Conservation (phyloP, 768 basidiomycete species). For the Suillus spraguei region DNA sequence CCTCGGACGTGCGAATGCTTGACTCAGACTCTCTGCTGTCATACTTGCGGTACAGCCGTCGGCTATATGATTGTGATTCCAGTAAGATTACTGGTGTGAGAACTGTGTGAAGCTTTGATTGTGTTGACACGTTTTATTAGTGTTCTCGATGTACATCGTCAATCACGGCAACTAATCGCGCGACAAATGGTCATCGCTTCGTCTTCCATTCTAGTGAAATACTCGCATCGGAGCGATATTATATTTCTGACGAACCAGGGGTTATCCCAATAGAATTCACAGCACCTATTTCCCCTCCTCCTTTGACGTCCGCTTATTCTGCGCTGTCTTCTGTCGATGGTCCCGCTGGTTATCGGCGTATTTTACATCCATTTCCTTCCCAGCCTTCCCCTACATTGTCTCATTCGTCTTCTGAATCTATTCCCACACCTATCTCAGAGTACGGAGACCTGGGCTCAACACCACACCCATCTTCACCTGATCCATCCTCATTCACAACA, state of each 20-base stretch:
- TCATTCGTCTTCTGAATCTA: constrained; percentile 23
- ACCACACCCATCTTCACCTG: constrained; percentile 29
- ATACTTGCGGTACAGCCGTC: constrained; percentile 71
- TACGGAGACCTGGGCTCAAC: constrained; percentile 24
- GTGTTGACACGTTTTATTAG: constrained; percentile 29
- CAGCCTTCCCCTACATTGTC: constrained; percentile 28
- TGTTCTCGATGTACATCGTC: constrained; percentile 77
- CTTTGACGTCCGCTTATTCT: constrained; percentile 34
- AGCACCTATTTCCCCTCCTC: constrained; percentile 34
- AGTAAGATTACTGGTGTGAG: constrained; percentile 29
- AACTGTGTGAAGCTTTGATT: constrained; percentile 15
- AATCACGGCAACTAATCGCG: constrained; percentile 63
- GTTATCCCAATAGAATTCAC: constrained; percentile 49
- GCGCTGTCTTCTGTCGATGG: constrained; percentile 22
- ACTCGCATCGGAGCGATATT: constrained; percentile 60
- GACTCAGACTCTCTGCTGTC: constrained; percentile 80
- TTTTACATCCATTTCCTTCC: constrained; percentile 13
- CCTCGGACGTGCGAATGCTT: constrained; percentile 81
- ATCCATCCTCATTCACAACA: constrained; percentile 19
- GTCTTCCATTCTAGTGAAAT: constrained; percentile 83
- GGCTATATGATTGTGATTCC: constrained; percentile 85
- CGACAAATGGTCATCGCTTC: constrained; percentile 84
- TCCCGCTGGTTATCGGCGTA: constrained; percentile 31
- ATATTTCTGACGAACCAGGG: constrained; percentile 64
- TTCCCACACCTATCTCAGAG: constrained; percentile 26